Evolutionary conservation across 75 land plant genomes (phyloP).

Genomic region (Isoetes taiwanensis): DNA sequence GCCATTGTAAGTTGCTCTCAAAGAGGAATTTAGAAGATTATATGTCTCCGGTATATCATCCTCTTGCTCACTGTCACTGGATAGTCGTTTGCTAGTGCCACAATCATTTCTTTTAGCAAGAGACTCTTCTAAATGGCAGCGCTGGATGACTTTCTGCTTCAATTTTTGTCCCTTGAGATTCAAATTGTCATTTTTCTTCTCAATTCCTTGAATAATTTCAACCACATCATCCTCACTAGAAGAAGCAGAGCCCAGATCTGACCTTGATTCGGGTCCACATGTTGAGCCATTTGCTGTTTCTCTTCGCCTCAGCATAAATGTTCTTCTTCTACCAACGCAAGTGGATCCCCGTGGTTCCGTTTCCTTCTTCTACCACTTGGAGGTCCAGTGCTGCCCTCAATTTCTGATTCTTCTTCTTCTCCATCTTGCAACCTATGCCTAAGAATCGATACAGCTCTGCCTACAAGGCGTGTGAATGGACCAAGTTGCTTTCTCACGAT

Average conservation of each 20-base stretch:
- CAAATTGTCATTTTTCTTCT: not conserved
- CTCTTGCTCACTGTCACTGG: constrained; percentile 11
- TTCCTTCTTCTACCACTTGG: not conserved
- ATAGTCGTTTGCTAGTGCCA: no score
- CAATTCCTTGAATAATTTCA: not conserved
- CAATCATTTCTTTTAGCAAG: constrained; percentile 4
- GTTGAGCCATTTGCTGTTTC: not conserved
- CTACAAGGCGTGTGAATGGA: constrained; percentile 29
- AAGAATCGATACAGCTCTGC: constrained; percentile 11
- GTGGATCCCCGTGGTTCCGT: not conserved
- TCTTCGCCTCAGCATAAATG: not conserved
- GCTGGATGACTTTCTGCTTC: not conserved
- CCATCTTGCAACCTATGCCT: not conserved
- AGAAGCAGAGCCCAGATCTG: no score
- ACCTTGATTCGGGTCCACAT: no score
- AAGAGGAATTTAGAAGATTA: constrained; percentile 14
- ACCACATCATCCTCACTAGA: no score
- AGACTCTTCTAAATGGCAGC: not conserved
- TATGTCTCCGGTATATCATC: constrained; percentile 4
- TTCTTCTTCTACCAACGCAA: constrained; percentile 2
- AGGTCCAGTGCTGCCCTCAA: not conserved
- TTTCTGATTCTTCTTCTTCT: not conserved
- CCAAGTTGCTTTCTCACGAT: constrained; percentile 32
- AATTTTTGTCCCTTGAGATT: not conserved
- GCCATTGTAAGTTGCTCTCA: constrained; percentile 11